A percentile compares a stretch with the other conserved stretches of the same genome.
Evolutionary conservation across 2,329 filamentous ascomycete genomes (phyloP).

Genomic region (Microcyclosporella mali): DNA sequence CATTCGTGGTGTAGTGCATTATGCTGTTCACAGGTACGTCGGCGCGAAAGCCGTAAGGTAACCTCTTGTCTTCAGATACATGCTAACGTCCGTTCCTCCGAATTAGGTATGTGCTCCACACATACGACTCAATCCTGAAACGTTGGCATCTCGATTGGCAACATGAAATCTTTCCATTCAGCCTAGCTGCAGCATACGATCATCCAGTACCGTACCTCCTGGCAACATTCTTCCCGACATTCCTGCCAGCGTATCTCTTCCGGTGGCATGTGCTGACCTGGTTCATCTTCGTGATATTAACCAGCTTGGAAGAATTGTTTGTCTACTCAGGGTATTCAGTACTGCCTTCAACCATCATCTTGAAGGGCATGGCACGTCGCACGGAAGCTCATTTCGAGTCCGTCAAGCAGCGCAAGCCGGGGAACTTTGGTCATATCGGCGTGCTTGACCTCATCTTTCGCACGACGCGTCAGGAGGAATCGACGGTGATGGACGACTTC

Average conservation of each 20-base stretch:
- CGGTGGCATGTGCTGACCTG: constrained; percentile 69
- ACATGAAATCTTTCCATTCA: constrained; percentile 56
- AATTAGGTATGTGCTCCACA: constrained; percentile 55
- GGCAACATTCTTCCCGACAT: constrained; percentile 58
- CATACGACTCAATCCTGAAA: constrained; percentile 26
- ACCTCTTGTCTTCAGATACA: too few relatives aligned
- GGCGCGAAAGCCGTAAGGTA: too few relatives aligned
- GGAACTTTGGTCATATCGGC: constrained; percentile 44
- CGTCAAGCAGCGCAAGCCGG: constrained; percentile 27
- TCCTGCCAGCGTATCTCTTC: constrained; percentile 58
- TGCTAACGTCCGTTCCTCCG: too few relatives aligned
- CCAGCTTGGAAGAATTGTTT: constrained; percentile 61
- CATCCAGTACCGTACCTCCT: constrained; percentile 61
- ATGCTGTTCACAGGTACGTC: constrained; percentile 61
- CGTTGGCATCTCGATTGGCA: constrained; percentile 50
- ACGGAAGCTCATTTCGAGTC: constrained; percentile 52
- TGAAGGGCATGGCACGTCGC: constrained; percentile 53
- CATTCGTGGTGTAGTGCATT: constrained; percentile 60
- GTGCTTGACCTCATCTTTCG: constrained; percentile 57
- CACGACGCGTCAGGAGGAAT: constrained; percentile 43
- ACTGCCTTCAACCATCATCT: constrained; percentile 52
- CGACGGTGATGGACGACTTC: constrained; percentile 49
- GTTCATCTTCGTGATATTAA: constrained; percentile 55
- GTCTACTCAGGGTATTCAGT: constrained; percentile 62
- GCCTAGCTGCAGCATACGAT: constrained; percentile 60